Percentiles rank a stretch among this genome's conserved stretches.
Evolutionary conservation across 805 yeast species (phyloP).

Genomic region (Brettanomyces anomalus): DNA sequence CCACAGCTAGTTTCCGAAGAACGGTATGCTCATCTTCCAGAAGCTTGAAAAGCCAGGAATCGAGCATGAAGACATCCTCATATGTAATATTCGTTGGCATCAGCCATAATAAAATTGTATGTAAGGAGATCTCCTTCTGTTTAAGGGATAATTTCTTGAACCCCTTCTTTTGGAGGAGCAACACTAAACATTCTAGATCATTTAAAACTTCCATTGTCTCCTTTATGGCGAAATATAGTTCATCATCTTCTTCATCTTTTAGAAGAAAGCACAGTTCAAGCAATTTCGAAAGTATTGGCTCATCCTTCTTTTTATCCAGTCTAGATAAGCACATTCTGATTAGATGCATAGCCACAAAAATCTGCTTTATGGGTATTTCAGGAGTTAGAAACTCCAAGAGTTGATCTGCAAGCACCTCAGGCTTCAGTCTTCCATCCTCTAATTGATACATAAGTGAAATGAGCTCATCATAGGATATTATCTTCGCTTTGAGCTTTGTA

Average conservation of each 20-base stretch:
- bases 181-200: slow-evolving; percentile 32
- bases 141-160: slow-evolving; percentile 14
- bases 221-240: slow-evolving; percentile 18
- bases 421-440: neutral
- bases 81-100: slow-evolving; percentile 8
- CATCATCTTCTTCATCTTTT: slow-evolving; percentile 7
- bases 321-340: slow-evolving; percentile 10
- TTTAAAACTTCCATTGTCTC: slow-evolving; percentile 31
- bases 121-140: slow-evolving; percentile 11
- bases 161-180: slow-evolving; percentile 8
- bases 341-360: slow-evolving; percentile 7
- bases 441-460: neutral
- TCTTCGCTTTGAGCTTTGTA: neutral
- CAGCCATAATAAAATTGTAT: slow-evolving; percentile 6
- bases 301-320: slow-evolving; percentile 3
- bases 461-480: neutral
- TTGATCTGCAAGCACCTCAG: neutral
- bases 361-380: slow-evolving; percentile 8
- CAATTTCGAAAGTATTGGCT: slow-evolving; percentile 10
- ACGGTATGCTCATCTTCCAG: slow-evolving; percentile 27
- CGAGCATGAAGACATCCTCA: slow-evolving; percentile 23
- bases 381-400: neutral
- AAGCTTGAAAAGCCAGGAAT: slow-evolving; percentile 20
- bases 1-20: slow-evolving; percentile 29
- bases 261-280: slow-evolving; percentile 8